A percentile compares a stretch with the other conserved stretches of the same genome.
Conservation (phyloP, 2,329 filamentous ascomycete species). For the Anthostomella pinea region DNA sequence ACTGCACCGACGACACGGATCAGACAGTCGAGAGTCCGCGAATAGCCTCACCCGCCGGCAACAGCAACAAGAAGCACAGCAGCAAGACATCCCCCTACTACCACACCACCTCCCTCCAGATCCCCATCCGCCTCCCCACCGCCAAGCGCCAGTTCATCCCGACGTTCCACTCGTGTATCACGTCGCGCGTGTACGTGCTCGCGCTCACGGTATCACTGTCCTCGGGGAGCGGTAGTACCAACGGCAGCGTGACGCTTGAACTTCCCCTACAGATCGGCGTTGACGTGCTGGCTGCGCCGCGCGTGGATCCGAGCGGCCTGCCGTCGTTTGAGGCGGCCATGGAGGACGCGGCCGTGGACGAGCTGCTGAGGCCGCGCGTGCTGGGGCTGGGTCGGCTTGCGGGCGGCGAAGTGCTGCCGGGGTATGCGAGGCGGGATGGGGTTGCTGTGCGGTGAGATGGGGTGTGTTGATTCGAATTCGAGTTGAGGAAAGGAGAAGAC, state of each 20-base stretch:
- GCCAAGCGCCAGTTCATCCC: conserved; percentile 51
- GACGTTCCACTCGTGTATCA: conserved; percentile 57
- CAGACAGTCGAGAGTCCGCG: conserved; percentile 1
- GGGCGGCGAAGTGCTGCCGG: no score
- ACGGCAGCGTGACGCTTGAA: conserved; percentile 41
- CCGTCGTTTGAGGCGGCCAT: conserved; percentile 51
- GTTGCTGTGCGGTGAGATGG: no score
- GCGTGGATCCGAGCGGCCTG: conserved; percentile 16
- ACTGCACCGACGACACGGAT: conserved; percentile 43
- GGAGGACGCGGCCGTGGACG: conserved; percentile 30
- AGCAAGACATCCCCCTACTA: conserved; percentile 25
- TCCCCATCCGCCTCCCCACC: conserved; percentile 48
- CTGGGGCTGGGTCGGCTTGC: no score
- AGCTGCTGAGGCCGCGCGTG: no score
- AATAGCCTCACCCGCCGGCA: conserved; percentile 33
- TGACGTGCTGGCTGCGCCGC: conserved; percentile 28
- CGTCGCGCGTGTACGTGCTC: conserved; percentile 53
- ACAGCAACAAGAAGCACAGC: conserved; percentile 13
- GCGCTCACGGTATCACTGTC: conserved; percentile 41
- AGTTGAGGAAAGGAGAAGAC: no score
- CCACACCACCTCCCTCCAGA: conserved; percentile 41
- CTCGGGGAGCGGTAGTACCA: conserved; percentile 35
- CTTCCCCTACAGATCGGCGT: conserved; percentile 53
- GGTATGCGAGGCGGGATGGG: no score
- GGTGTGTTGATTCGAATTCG: no score